These are phyloP conservation scores for Candida anglica DNA, from an alignment of 805 yeast genomes.

Conservation along the genomic window DNA sequence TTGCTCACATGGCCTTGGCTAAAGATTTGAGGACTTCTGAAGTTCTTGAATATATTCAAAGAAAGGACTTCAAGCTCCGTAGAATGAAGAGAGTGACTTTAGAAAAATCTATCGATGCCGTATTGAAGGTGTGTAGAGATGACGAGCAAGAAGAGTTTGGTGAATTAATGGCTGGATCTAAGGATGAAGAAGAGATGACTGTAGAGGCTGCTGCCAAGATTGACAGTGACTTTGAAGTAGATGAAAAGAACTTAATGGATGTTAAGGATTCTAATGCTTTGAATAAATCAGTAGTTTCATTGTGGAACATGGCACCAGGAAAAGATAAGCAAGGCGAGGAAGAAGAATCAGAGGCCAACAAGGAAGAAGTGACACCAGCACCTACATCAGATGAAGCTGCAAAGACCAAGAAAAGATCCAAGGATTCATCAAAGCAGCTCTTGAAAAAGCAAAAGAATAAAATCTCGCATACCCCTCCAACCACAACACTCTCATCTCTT, in stretches of 20 bases:
- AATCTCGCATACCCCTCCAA: conserved; percentile 68
- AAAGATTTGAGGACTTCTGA: conserved; percentile 51
- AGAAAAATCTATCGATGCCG: conserved; percentile 61
- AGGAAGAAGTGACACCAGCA: conserved; percentile 6
- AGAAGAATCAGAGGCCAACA: conserved; percentile 4
- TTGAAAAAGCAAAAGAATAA: conserved; percentile 30
- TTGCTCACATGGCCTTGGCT: conserved; percentile 53
- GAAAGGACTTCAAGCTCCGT: conserved; percentile 61
- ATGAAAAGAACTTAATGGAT: conserved; percentile 52
- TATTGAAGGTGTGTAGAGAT: conserved; percentile 48
- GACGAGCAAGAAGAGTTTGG: conserved; percentile 62
- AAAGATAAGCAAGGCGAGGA: conserved; percentile 6
- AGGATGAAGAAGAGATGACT: conserved; percentile 8
- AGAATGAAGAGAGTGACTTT: conserved; percentile 65
- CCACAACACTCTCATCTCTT: conserved; percentile 60
- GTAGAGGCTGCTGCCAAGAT: conserved; percentile 18
- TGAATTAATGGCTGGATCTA: conserved; percentile 13
- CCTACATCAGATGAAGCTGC: conserved; percentile 6
- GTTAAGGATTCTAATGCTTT: conserved; percentile 62
- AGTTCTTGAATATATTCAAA: conserved; percentile 55
- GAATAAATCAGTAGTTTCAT: conserved; percentile 70
- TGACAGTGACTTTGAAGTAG: conserved; percentile 40
- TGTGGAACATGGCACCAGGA: conserved; percentile 48
- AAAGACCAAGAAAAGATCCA: conserved; percentile 45
- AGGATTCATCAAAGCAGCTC: conserved; percentile 35